Conservation (phyloP, 2,329 filamentous ascomycete species). For the Penicillium griseofulvum region DNA sequence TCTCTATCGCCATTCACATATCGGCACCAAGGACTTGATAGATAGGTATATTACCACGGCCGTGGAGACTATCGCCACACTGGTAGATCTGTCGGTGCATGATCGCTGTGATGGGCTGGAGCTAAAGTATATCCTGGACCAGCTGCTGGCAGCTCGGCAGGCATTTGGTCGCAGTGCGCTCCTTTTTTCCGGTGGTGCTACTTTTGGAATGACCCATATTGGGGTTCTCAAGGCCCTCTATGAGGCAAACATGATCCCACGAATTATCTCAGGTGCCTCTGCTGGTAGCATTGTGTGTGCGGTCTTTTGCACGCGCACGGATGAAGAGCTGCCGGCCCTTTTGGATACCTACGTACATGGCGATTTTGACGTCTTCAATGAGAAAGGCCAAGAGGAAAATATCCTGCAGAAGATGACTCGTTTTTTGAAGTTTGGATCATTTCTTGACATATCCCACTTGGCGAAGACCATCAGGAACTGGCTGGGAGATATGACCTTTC, state of each 20-base stretch:
- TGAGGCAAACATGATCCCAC: constrained; percentile 70
- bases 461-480: constrained; percentile 75
- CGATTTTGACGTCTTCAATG: constrained; percentile 78
- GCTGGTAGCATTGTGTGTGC: constrained; percentile 83
- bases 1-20: constrained; percentile 78
- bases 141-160: constrained; percentile 69
- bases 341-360: constrained; percentile 71
- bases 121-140: constrained; percentile 62
- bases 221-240: constrained; percentile 81
- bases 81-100: constrained; percentile 63
- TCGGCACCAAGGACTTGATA: constrained; percentile 82
- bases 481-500: constrained; percentile 87
- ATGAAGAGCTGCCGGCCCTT: constrained; percentile 71
- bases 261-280: constrained; percentile 83
- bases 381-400: constrained; percentile 58
- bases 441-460: constrained; percentile 81
- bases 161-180: constrained; percentile 83
- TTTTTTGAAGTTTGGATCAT: constrained; percentile 75
- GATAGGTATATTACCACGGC: constrained; percentile 83
- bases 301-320: constrained; percentile 72
- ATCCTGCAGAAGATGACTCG: constrained; percentile 67
- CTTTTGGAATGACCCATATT: constrained; percentile 89
- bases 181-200: constrained; percentile 79
- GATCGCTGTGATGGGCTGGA: constrained; percentile 55
- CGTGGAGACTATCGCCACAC: constrained; percentile 66